Evolutionary conservation across 345 rosid genomes (phyloP).

Genomic region (Populus ilicifolia): DNA sequence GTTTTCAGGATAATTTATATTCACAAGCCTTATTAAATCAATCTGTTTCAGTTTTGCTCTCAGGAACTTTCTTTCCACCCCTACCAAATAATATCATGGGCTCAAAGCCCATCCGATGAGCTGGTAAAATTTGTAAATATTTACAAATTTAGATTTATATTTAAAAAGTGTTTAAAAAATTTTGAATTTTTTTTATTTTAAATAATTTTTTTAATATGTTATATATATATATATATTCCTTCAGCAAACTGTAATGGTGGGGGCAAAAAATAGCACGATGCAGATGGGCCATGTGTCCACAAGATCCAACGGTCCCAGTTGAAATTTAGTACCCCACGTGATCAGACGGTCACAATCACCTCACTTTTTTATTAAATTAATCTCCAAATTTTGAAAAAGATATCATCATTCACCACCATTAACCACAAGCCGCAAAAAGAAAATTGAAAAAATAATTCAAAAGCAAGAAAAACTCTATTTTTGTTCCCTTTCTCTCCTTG

Average conservation of each 20-base stretch:
- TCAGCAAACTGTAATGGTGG: background rate
- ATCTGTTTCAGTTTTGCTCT: too few relatives aligned
- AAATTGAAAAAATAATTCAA: too few relatives aligned
- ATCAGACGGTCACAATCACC: constrained; percentile 33
- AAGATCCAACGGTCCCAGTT: constrained; percentile 27
- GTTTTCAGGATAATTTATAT: too few relatives aligned
- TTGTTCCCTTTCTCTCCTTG: background rate
- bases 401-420: background rate
- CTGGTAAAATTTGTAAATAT: background rate
- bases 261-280: background rate
- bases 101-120: background rate
- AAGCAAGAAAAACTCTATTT: constrained; percentile 1
- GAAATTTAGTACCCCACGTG: constrained; percentile 36
- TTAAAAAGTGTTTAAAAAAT: too few relatives aligned
- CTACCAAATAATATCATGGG: too few relatives aligned
- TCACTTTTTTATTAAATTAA: constrained; percentile 6
- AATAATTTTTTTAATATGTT: too few relatives aligned
- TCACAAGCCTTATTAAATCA: too few relatives aligned
- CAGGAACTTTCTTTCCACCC: too few relatives aligned
- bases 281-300: constrained; percentile 22
- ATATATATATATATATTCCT: too few relatives aligned
- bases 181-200: too few relatives aligned
- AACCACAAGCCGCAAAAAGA: background rate
- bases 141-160: too few relatives aligned
- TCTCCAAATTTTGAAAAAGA: background rate